Percentiles rank a stretch among this genome's conserved stretches.
These are phyloP conservation scores for Pseudodiploospora longispora DNA, from an alignment of 2,329 filamentous ascomycete genomes.

Conservation along the genomic window DNA sequence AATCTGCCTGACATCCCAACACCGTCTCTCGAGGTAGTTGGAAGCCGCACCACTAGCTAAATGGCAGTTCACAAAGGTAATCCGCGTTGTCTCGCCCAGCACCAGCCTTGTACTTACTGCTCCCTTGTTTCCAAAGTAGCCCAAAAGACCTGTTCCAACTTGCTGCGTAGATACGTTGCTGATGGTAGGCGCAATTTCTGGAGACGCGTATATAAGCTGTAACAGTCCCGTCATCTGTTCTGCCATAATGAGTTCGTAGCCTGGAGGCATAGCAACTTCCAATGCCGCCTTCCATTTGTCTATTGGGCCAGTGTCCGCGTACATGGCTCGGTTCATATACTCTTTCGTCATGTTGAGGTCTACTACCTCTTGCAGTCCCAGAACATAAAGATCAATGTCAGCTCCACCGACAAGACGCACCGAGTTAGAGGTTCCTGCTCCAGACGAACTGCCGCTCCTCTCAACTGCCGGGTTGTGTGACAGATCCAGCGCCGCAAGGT, in stretches of 20 bases:
- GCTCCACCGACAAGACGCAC: conserved; percentile 47
- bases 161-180: conserved; percentile 74
- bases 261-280: conserved; percentile 62
- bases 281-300: conserved; percentile 77
- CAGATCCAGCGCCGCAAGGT: conserved; percentile 47
- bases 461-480: conserved; percentile 31
- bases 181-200: conserved; percentile 64
- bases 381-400: conserved; percentile 79
- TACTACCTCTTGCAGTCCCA: conserved; percentile 88
- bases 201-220: conserved; percentile 77
- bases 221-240: conserved; percentile 84
- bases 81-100: conserved; percentile 77
- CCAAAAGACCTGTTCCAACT: conserved; percentile 82
- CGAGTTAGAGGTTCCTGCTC: conserved; percentile 22
- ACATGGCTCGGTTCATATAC: conserved; percentile 59
- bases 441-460: conserved; percentile 23
- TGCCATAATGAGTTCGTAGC: conserved; percentile 68
- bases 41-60: conserved; percentile 80
- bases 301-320: conserved; percentile 61
- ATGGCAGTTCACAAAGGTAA: conserved; percentile 89
- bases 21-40: conserved; percentile 68
- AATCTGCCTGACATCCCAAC: conserved; percentile 85
- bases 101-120: conserved; percentile 75
- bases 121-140: conserved; percentile 95
- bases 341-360: conserved; percentile 75